Evolutionary conservation across 352 stramenopile genomes (phyloP), one percentile per base, ranked within the genome.

Genomic region (Thraustochytrium striatum): DNA sequence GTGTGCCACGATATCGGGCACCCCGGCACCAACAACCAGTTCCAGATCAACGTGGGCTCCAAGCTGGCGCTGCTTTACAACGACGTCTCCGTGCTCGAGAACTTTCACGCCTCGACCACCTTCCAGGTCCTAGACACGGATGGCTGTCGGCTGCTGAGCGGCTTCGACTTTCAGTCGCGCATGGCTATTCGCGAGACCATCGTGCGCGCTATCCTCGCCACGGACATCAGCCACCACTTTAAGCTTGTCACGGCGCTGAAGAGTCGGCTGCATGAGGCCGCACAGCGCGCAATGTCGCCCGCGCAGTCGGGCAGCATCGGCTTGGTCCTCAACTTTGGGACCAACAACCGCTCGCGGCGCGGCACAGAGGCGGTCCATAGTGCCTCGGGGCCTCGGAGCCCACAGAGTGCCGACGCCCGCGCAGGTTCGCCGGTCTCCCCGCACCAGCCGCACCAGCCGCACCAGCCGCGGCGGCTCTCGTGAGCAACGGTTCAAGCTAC

Each of bases 1-100:
- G 89, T 94, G 72, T 91, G 87, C 72, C 90, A 95, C 80, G 90
- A 95, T 50, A 90, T 95, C 81, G 91, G 92, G 83, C 90, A 95
- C 84, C 90, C 93, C 38, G 90, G 88, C 11, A 88, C 88, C 52
- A 94, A 88, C 32, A 95, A 95, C 84, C 88, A 92, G 75, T 95
- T 95, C 72, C 88, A 95, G 81, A 88, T 93, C 57, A 83, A 89
- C 13, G 87, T 86, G 62, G 87, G 85, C 47, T 92, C 88, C 52
- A 86, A 84, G 35, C 85, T 93, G 52, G 90, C 90, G 57, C 86
- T 92, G 84, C 84, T 91, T 8, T 95, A 95, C 83, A 93, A 94
- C 73, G 89, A 95, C 83, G 85, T 90, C 62, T 92, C 87, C 0
- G 90, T 95, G 32, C 84, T 95, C 8, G 90, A 95, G 82, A 95